A percentile compares a stretch with the other conserved stretches of the same genome.
Conservation (phyloP, 2,329 filamentous ascomycete genomes). For the Mariannaea sp. region DNA sequence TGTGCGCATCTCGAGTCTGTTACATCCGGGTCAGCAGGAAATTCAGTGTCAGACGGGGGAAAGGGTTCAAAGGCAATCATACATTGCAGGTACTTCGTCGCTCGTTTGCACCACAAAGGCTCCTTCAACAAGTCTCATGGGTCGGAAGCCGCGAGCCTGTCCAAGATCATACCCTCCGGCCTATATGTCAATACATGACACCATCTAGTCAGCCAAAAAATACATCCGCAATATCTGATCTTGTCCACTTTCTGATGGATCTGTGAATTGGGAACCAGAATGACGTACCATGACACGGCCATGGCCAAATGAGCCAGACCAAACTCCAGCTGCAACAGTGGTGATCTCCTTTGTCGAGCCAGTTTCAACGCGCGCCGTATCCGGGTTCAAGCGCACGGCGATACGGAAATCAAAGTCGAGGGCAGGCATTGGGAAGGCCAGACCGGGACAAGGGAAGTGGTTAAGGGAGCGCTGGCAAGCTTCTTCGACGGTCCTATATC, state of each 20-base stretch:
- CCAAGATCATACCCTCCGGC: conserved; percentile 50
- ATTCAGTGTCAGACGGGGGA: background rate
- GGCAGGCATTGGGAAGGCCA: conserved; percentile 52
- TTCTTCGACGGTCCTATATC: conserved; percentile 43
- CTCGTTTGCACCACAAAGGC: conserved; percentile 55
- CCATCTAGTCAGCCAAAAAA: conserved; percentile 30
- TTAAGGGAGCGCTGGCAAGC: conserved; percentile 45
- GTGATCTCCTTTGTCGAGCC: conserved; percentile 55
- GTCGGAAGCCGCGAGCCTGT: conserved; percentile 47
- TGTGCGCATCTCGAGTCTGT: conserved; percentile 51
- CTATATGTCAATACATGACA: conserved; percentile 32
- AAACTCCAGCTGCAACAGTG: conserved; percentile 52
- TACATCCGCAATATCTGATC: too few species aligned
- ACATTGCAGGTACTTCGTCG: conserved; percentile 53
- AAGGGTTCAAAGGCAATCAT: conserved; percentile 22
- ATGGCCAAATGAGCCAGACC: conserved; percentile 55
- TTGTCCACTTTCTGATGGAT: too few species aligned
- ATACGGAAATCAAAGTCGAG: conserved; percentile 57
- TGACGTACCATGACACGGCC: conserved; percentile 52
- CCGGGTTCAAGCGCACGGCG: conserved; percentile 51
- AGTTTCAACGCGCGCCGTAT: conserved; percentile 49
- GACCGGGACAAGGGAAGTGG: conserved; percentile 48
- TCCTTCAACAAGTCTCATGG: conserved; percentile 53
- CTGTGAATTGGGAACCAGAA: too few species aligned
- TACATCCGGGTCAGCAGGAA: background rate